Conservation (phyloP, 2,329 filamentous ascomycete genomes). For the Albifimbria verrucaria region DNA sequence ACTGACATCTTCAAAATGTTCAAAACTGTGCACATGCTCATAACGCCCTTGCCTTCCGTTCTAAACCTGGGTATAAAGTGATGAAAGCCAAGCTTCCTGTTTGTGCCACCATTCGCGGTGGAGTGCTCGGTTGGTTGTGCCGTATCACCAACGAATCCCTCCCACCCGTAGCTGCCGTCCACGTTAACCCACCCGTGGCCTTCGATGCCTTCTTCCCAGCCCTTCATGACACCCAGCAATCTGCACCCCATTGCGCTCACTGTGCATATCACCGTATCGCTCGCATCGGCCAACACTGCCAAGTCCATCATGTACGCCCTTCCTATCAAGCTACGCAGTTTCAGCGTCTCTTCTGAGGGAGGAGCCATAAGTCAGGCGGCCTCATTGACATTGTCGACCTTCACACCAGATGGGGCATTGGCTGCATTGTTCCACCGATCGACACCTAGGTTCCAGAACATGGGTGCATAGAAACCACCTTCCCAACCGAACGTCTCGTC, state of each 20-base stretch:
- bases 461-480: slow-evolving; percentile 76
- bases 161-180: slow-evolving; percentile 68
- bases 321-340: slow-evolving; percentile 70
- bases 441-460: slow-evolving; percentile 75
- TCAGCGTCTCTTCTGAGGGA: slow-evolving; percentile 53
- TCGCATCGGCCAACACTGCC: slow-evolving; percentile 64
- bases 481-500: slow-evolving; percentile 83
- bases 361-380: slow-evolving; percentile 21
- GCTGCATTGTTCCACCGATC: slow-evolving; percentile 38
- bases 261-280: slow-evolving; percentile 72
- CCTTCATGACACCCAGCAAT: slow-evolving; percentile 80
- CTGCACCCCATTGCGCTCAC: slow-evolving; percentile 72
- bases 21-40: no score
- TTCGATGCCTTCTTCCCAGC: slow-evolving; percentile 67
- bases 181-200: slow-evolving; percentile 71
- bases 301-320: slow-evolving; percentile 82
- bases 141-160: slow-evolving; percentile 35
- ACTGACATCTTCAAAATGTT: no score
- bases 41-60: no score
- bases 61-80: no score
- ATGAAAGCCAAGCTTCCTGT: no score
- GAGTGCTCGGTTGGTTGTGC: no score
- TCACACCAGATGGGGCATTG: slow-evolving; percentile 25
- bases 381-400: slow-evolving; percentile 18
- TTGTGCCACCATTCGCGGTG: no score